Base-by-base conservation (phyloP, 2,329 filamentous ascomycete genomes). In the Alternaria sp. region DNA sequence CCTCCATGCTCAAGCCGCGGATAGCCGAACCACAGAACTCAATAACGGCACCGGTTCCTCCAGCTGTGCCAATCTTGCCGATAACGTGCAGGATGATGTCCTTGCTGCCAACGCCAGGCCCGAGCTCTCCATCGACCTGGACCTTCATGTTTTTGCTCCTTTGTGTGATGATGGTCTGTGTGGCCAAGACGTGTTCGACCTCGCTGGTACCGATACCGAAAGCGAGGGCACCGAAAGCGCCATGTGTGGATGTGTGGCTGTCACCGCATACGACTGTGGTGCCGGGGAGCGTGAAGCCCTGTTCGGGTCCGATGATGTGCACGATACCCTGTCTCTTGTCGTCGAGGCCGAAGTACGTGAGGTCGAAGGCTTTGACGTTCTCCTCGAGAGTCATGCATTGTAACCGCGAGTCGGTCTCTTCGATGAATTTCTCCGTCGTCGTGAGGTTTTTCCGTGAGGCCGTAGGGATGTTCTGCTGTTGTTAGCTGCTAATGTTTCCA, bases 121-220 rank as follows among this genome's bases (percentile, higher is more conserved):
- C 86, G 56, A 98, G 86, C 78, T 94, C 88, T 53, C 95, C 95
- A 67, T 98, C 92, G 61, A 98, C 91, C 80, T 97, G 91, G 72
- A 99, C 90, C 74, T 92, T 90, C 94, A 99, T 98, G 84, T 99
- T 98, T 84, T 97, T 98, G 81, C 92, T 97, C 75, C 93, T 86
- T 82, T 92, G 92, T 63, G 93, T 96, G 78, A 97, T 93, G 67
- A 99, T 83, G 60, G 93, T 97, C 80, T 98, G 95, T 13, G 95
- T 98, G 51, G 95, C 95, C 56, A 99, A 86, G 63, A 99, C 95
- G 80, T 99, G 94, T 85, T 99, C 95, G 68, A 98, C 95, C 82
- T 99, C 95, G 77, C 92, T 96, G 62, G 95, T 99, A 71, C 95
- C 95, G 74, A 99, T 99, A 78, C 95, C 95, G 75, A 97, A 97